Conservation (phyloP, 306 rosid genomes). For the Aeschynomene evenia region DNA sequence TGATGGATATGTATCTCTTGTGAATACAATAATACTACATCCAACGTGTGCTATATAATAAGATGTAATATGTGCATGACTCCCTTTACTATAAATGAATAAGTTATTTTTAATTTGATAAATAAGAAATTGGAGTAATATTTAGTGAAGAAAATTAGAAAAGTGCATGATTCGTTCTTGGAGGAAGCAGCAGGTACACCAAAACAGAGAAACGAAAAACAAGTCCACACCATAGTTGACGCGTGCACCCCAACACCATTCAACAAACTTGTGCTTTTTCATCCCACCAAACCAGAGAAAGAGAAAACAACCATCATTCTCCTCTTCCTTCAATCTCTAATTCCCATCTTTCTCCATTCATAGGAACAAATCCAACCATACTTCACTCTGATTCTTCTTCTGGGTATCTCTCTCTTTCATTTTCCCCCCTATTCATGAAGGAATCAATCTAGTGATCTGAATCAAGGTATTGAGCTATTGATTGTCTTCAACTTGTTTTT, state of each 20-base stretch:
- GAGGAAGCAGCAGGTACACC: neutral
- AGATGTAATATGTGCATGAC: too few species aligned
- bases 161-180: too few species aligned
- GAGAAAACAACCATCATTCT: neutral
- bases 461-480: neutral
- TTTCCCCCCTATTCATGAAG: neutral
- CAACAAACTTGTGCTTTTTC: slow-evolving; percentile 10
- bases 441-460: neutral
- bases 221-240: slow-evolving; percentile 24
- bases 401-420: slow-evolving; percentile 4
- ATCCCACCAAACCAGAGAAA: neutral
- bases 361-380: neutral
- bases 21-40: too few species aligned
- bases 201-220: slow-evolving; percentile 6
- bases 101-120: too few species aligned
- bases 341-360: slow-evolving; percentile 4
- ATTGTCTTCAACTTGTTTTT: neutral
- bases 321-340: neutral
- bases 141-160: too few species aligned
- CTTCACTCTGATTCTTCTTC: slow-evolving; percentile 17
- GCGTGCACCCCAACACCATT: slow-evolving; percentile 19
- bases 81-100: too few species aligned
- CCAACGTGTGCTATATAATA: too few species aligned
- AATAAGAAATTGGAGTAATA: too few species aligned
- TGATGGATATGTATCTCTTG: too few species aligned